phyloP scores from a whole-genome alignment of 768 basidiomycete species.

The Naganishia vaughanmartiniae region DNA sequence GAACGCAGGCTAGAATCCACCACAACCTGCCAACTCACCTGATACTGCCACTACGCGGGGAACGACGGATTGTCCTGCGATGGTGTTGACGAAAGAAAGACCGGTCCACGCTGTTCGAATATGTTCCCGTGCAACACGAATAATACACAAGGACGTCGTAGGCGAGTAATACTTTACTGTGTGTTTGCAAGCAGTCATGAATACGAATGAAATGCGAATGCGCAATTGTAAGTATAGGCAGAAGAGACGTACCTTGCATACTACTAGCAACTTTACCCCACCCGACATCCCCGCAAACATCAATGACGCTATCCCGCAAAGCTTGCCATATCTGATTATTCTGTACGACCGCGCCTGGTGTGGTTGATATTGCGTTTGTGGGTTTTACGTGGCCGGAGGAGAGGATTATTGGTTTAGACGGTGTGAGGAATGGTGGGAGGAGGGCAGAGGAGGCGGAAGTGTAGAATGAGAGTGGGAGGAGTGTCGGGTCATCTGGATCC shows the following conservation, averaged over 20 bases:
- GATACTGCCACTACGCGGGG: slow-evolving; percentile 25
- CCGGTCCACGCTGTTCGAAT: slow-evolving; percentile 27
- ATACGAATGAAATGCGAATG: background rate
- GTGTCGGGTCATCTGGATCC: slow-evolving; percentile 19
- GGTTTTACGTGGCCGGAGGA: slow-evolving; percentile 14
- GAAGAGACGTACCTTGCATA: slow-evolving; percentile 23
- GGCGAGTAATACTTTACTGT: slow-evolving; percentile 32
- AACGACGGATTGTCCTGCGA: slow-evolving; percentile 26
- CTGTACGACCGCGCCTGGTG: slow-evolving; percentile 14
- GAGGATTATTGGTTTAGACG: slow-evolving; percentile 22
- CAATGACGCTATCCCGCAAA: slow-evolving; percentile 26
- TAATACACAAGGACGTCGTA: slow-evolving; percentile 32
- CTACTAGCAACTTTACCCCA: slow-evolving; percentile 32
- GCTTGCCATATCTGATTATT: slow-evolving; percentile 32
- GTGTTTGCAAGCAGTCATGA: background rate
- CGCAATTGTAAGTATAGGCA: too few relatives aligned
- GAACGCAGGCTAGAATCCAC: background rate
- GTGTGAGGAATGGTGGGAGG: slow-evolving; percentile 20
- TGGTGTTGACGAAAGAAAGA: slow-evolving; percentile 25
- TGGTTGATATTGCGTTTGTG: background rate
- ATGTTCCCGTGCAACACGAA: slow-evolving; percentile 32
- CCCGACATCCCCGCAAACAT: slow-evolving; percentile 29
- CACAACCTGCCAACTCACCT: slow-evolving; percentile 9
- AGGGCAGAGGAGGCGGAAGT: slow-evolving; percentile 7
- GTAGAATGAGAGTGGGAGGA: slow-evolving; percentile 26